These are phyloP conservation scores for Myxozyma geophila DNA, from an alignment of 805 yeast genomes.

Conservation along the genomic window DNA sequence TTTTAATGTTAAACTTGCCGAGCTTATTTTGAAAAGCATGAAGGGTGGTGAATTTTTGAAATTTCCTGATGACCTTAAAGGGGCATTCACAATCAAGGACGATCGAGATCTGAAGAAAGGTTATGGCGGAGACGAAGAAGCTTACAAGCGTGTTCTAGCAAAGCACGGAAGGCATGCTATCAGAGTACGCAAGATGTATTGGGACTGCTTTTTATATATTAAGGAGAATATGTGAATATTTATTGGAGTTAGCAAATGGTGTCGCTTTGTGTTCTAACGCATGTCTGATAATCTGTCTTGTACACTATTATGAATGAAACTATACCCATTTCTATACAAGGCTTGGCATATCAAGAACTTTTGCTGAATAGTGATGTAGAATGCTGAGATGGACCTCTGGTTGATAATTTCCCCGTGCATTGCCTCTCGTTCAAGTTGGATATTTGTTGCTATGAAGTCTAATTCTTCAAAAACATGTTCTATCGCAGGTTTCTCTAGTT, in stretches of 20 bases:
- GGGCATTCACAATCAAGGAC: slow-evolving; percentile 21
- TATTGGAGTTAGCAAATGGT: neutral
- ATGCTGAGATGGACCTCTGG: too few species aligned
- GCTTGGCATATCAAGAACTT: too few species aligned
- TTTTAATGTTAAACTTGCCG: slow-evolving; percentile 8
- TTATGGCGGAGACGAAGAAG: slow-evolving; percentile 18
- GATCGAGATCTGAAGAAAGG: slow-evolving; percentile 14
- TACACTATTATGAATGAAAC: too few species aligned
- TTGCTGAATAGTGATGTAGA: too few species aligned
- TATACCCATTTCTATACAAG: too few species aligned
- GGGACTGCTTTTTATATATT: slow-evolving; percentile 1
- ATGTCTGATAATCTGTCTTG: too few species aligned
- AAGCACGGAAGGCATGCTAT: slow-evolving; percentile 16
- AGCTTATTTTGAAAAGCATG: neutral
- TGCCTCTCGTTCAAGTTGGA: too few species aligned
- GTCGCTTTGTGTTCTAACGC: neutral
- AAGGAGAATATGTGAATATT: neutral
- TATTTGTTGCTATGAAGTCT: too few species aligned
- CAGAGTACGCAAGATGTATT: slow-evolving; percentile 4
- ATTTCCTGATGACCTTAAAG: slow-evolving; percentile 9
- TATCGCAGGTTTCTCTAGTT: too few species aligned
- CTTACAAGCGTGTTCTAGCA: neutral
- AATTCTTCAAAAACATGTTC: too few species aligned
- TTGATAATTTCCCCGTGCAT: too few species aligned
- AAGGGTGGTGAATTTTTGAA: neutral